Evolutionary conservation across 2,329 filamentous ascomycete genomes (phyloP).

Genomic region (Fusarium penzigii): DNA sequence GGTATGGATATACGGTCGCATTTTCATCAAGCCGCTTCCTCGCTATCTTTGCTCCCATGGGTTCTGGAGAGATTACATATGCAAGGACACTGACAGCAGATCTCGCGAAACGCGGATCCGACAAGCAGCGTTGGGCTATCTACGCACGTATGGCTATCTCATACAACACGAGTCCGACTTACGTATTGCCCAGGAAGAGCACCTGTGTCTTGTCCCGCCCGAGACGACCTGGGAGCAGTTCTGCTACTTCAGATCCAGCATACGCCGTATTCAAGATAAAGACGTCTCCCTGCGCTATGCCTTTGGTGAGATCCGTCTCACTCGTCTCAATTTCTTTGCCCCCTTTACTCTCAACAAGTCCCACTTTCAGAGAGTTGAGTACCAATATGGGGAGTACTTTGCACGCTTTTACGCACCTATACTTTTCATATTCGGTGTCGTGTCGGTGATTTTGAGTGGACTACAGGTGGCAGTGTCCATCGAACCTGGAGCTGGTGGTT

Average conservation of each 20-base stretch:
- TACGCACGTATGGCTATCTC: slow-evolving; percentile 37
- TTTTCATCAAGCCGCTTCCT: slow-evolving; percentile 46
- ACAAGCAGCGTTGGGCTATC: slow-evolving; percentile 35
- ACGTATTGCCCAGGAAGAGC: slow-evolving; percentile 26
- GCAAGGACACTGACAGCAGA: background rate
- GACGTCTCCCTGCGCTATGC: slow-evolving; percentile 34
- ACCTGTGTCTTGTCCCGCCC: slow-evolving; percentile 20
- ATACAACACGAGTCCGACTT: slow-evolving; percentile 39
- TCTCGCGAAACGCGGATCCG: background rate
- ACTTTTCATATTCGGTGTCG: slow-evolving; percentile 25
- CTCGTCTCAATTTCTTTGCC: slow-evolving; percentile 35
- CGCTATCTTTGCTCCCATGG: slow-evolving; percentile 34
- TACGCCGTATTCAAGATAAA: slow-evolving; percentile 27
- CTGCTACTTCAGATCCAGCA: slow-evolving; percentile 32
- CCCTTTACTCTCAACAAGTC: slow-evolving; percentile 20
- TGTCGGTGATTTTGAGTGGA: slow-evolving; percentile 23
- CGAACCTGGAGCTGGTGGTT: background rate
- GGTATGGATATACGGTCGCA: slow-evolving; percentile 40
- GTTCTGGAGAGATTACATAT: slow-evolving; percentile 35
- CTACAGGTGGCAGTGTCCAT: slow-evolving; percentile 23
- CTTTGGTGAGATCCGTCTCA: slow-evolving; percentile 41
- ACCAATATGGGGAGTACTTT: slow-evolving; percentile 27
- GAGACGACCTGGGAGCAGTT: slow-evolving; percentile 30
- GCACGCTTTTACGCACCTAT: slow-evolving; percentile 23
- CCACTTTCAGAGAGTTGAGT: slow-evolving; percentile 24